Evolutionary conservation across 108 stramenopile genomes (phyloP).

Genomic region (Skeletonema potamos): DNA sequence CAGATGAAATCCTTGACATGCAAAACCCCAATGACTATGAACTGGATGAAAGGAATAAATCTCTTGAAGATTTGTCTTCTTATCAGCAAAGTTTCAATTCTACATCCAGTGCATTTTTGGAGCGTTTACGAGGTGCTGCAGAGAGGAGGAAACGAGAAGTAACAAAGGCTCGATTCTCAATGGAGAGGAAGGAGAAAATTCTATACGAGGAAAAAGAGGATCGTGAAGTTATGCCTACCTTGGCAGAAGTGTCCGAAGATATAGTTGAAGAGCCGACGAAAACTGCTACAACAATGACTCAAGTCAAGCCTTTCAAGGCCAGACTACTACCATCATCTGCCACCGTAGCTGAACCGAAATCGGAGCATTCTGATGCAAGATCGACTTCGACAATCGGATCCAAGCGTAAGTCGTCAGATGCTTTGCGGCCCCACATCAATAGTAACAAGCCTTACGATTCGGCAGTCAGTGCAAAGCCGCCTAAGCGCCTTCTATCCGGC

Average conservation of each 20-base stretch:
- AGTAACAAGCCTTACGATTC: conserved; percentile 13
- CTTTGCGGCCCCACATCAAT: conserved; percentile 17
- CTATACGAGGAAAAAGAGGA: conserved; percentile 23
- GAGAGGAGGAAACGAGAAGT: conserved; percentile 41
- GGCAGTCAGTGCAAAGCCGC: conserved; percentile 35
- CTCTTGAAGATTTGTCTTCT: conserved; percentile 22
- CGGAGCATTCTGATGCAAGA: conserved; percentile 1
- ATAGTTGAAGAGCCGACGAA: background rate
- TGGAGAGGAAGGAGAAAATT: conserved; percentile 43
- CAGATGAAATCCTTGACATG: background rate
- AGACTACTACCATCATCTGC: conserved; percentile 23
- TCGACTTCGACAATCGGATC: conserved; percentile 8
- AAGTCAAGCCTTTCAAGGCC: conserved; percentile 35
- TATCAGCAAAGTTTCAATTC: conserved; percentile 33
- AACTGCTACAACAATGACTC: background rate
- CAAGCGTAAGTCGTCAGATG: conserved; percentile 23
- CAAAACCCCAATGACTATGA: background rate
- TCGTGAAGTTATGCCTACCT: background rate
- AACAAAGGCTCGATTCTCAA: conserved; percentile 29
- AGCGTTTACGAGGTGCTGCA: conserved; percentile 31
- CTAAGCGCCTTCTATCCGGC: conserved; percentile 34
- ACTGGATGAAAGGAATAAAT: conserved; percentile 6
- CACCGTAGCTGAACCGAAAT: background rate
- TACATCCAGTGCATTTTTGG: conserved; percentile 37
- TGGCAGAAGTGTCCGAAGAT: conserved; percentile 15